phyloP scores from a whole-genome alignment of 1,284 basidiomycete genomes.

The Vanrija humicola region DNA sequence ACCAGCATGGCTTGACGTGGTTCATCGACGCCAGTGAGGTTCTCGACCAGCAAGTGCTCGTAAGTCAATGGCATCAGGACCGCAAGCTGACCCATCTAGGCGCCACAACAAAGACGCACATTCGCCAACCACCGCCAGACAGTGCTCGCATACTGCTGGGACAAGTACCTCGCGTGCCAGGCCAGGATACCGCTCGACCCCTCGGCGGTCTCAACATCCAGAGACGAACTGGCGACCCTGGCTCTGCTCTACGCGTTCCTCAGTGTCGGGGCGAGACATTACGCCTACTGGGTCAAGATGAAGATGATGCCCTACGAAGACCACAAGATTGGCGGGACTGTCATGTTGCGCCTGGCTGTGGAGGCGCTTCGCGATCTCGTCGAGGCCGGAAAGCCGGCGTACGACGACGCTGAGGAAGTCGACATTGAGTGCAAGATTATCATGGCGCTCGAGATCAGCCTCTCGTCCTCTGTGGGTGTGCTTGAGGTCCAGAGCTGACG shows the following conservation, averaged over 20 bases:
- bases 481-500: too few relatives aligned
- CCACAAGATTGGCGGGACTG: conserved; percentile 1
- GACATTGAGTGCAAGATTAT: too few relatives aligned
- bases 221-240: neutral
- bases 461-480: too few relatives aligned
- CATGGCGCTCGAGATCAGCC: too few relatives aligned
- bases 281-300: conserved; percentile 9
- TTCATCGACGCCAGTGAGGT: conserved; percentile 14
- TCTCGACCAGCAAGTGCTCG: conserved; percentile 4
- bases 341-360: too few relatives aligned
- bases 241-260: conserved; percentile 11
- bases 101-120: conserved; percentile 8
- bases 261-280: conserved; percentile 4
- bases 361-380: too few relatives aligned
- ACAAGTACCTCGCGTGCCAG: conserved; percentile 10
- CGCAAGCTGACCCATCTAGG: neutral
- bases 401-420: too few relatives aligned
- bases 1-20: conserved; percentile 12
- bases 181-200: conserved; percentile 4
- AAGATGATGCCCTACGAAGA: conserved; percentile 3
- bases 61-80: neutral
- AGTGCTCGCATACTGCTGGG: conserved; percentile 11
- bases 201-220: neutral
- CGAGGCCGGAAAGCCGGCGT: too few relatives aligned
- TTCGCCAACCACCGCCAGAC: conserved; percentile 7